Evolutionary conservation across 176 grass and related monocot genomes (phyloP), one percentile per base, ranked within the genome.

Genomic region (Eleusine indica): DNA sequence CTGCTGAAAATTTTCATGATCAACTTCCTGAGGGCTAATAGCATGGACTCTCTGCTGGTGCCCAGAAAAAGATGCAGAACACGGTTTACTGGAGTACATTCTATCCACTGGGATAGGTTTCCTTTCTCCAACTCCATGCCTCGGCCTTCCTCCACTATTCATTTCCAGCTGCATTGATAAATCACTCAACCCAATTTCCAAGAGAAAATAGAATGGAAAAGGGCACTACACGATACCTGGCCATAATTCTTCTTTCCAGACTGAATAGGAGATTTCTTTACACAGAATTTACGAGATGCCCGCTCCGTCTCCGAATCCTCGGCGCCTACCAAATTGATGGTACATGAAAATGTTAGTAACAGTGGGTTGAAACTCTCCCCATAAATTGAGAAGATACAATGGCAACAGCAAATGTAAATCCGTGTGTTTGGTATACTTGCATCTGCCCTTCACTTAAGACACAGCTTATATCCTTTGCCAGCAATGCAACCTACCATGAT

Each of bases 61-160:
- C 16, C 68, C 30, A 53, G 3, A 35, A 11, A 79, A 67, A 72
- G 53, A 10, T 79, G 73, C 18, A 22, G 79, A 77, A 32, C 67
- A 82, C 61, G 83, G 51, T 40, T 51, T 82, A 68, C 40, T 67
- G 7, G 73, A 60, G 58, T 90, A 90, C 88, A 90, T 90, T 21
- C 68, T 78, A 67, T 79, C 74, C 40, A 74, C 79, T 13, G 88
- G 0, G 78, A 90, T 74, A 73, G 88, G 29, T 19, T 39, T 66
- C 74, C 11, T 49, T 41, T 9, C 61, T 78, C 38, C 88, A 76
- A 9, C 5, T 70, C 71, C 71, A 73, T 73, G 66, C 17, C 35
- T 77, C 6, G 12, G 51, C 16, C 60, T 62, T 79, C 9, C 58
- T 17, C 7, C 12, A 1, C 63, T 37, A 13, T 9, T 15, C 13